Base-by-base conservation (phyloP, 2,329 filamentous ascomycete genomes). In the Penicillium polonicum region DNA sequence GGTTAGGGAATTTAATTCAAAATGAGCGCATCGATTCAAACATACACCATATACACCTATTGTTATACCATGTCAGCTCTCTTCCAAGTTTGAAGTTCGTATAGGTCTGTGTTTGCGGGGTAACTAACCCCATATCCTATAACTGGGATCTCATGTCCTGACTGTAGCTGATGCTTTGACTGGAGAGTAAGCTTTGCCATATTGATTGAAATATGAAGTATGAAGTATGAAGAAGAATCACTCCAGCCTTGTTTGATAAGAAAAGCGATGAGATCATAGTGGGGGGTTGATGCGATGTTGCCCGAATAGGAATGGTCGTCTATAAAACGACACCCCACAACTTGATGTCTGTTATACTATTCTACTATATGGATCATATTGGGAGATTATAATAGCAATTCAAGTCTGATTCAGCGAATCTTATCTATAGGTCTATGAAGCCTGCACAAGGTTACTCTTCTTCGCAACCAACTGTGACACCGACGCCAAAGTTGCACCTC, bases 121-220 rank as follows among this genome's bases (percentile, higher is more conserved):
- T 52, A 35, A 72, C 79, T 70, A 70, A 84, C 81, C 19, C 84
- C 85, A 68, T 81, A 87, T 33, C 84, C 85, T 1, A 88, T 73
- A 8, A 80, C 64, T 9, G 85, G 85, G 42, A 88, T 87, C 19
- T 85, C 80, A 70, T 85, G 80, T 41, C 85, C 85, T 17, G 84
- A 86, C 52, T 82, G 81, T 73, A 87, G 68, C 52, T 75, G 78
- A 50, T 83, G 78, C 29, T 77, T 83, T 10, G 69, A 70, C 12
- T 60, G 66, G 6, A 71, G 65, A 31, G 60, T 65, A 45, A 62
- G 52, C 12, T 61, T 43, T 0, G 60, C 52, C 65, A 67, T 70
- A 38, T 51, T 45, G 10, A 13, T 25, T 54, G 21, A 12, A 7
- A 4, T 4, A 33, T 13, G 12, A 33, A 13, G 12, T 23, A 33